phyloP scores from a whole-genome alignment of 2,329 filamentous ascomycete species.

The Colletotrichum sp. region DNA sequence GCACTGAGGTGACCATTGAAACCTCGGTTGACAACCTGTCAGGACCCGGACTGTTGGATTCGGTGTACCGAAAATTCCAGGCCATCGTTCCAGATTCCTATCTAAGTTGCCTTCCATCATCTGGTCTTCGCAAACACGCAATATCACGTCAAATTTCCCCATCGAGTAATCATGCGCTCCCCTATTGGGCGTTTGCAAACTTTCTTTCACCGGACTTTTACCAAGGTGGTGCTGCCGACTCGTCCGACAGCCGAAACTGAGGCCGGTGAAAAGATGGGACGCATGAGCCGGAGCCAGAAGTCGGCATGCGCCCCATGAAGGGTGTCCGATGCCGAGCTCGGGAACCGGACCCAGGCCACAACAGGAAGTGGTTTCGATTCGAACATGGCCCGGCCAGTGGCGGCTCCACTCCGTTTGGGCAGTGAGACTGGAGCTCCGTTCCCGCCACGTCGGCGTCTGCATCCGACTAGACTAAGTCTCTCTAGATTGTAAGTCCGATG shows the following conservation, averaged over 20 bases:
- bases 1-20: background rate
- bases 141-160: background rate
- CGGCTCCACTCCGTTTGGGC: background rate
- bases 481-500: background rate
- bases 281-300: background rate
- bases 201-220: background rate
- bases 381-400: background rate
- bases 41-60: background rate
- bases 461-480: background rate
- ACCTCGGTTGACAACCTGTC: background rate
- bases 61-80: background rate
- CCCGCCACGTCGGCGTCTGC: background rate
- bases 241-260: background rate
- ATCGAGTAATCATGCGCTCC: background rate
- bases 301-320: background rate
- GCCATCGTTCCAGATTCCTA: background rate
- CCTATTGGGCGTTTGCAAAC: background rate
- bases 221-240: background rate
- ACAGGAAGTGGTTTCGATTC: background rate
- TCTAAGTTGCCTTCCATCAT: background rate
- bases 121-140: background rate
- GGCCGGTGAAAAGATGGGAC: background rate
- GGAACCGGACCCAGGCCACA: background rate
- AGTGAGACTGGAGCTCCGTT: background rate
- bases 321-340: background rate